phyloP scores from a whole-genome alignment of 2,329 filamentous ascomycete genomes.

The Ophiocordyceps camponoti-floridani region DNA sequence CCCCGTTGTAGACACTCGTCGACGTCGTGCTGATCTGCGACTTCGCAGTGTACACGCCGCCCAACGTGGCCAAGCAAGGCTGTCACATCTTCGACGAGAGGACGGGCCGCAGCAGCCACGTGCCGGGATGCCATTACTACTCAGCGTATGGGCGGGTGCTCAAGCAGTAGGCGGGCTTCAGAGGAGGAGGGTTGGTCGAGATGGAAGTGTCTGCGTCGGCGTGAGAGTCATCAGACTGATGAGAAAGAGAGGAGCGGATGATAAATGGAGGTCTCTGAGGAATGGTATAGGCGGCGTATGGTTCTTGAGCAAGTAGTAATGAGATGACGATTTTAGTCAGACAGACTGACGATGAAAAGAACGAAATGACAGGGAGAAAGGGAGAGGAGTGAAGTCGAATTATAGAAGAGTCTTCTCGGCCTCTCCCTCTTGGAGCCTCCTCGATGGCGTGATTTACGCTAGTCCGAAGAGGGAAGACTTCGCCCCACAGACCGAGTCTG shows the following conservation, averaged over 20 bases:
- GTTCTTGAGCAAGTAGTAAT: conserved; percentile 2
- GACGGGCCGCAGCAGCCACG: conserved; percentile 57
- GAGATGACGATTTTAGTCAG: conserved; percentile 6
- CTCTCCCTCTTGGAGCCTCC: conserved; percentile 6
- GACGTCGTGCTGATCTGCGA: conserved; percentile 10
- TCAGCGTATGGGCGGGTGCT: conserved; percentile 40
- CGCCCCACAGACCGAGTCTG: background rate
- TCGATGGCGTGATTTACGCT: conserved; percentile 16
- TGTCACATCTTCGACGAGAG: conserved; percentile 66
- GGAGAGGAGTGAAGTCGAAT: conserved; percentile 6
- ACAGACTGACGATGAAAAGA: background rate
- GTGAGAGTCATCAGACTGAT: conserved; percentile 1
- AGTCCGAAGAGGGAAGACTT: conserved; percentile 5
- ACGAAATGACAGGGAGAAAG: background rate
- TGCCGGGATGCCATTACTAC: conserved; percentile 54
- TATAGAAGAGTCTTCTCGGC: conserved; percentile 3
- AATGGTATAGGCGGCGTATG: background rate
- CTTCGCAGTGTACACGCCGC: conserved; percentile 57
- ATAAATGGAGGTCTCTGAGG: background rate
- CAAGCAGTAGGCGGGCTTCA: conserved; percentile 12
- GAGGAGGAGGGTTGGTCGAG: background rate
- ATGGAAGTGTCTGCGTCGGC: background rate
- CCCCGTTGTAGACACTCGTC: conserved; percentile 11
- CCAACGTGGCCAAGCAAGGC: conserved; percentile 68
- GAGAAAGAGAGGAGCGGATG: background rate